phyloP scores from a whole-genome alignment of 1,284 basidiomycete genomes.

The Ustilago cynodontis region DNA sequence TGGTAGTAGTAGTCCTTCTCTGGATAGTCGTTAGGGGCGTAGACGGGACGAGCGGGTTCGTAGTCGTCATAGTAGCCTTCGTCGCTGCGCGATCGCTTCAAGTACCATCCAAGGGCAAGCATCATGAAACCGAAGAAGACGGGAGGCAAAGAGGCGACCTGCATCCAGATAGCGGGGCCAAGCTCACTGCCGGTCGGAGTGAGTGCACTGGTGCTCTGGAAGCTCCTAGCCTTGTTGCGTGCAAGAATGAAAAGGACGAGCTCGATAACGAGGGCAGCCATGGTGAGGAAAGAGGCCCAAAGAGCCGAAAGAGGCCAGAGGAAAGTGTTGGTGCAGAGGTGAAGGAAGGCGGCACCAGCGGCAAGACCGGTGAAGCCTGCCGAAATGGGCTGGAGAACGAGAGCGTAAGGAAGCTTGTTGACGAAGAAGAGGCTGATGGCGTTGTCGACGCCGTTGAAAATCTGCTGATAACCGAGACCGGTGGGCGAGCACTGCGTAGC shows the following conservation, averaged over 20 bases:
- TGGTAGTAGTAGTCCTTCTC: slow-evolving; percentile 43
- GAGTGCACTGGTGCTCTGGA: slow-evolving; percentile 21
- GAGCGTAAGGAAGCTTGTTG: slow-evolving; percentile 55
- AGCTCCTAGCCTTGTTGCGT: slow-evolving; percentile 35
- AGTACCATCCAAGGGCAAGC: slow-evolving; percentile 46
- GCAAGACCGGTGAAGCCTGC: slow-evolving; percentile 61
- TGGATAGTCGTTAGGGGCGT: slow-evolving; percentile 22
- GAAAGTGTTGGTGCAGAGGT: slow-evolving; percentile 58
- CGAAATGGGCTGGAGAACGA: slow-evolving; percentile 61
- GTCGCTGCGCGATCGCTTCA: slow-evolving; percentile 45
- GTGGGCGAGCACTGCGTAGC: slow-evolving; percentile 31
- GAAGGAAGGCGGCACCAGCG: slow-evolving; percentile 57
- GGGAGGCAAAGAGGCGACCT: slow-evolving; percentile 60
- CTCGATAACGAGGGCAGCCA: slow-evolving; percentile 55
- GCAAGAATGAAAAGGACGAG: slow-evolving; percentile 58
- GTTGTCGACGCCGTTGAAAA: slow-evolving; percentile 25
- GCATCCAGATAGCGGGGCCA: slow-evolving; percentile 62
- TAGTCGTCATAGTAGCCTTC: slow-evolving; percentile 54
- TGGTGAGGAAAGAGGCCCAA: slow-evolving; percentile 57
- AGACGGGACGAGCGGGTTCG: slow-evolving; percentile 46
- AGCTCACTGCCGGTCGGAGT: slow-evolving; percentile 25
- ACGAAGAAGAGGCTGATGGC: slow-evolving; percentile 40
- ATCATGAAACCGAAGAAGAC: slow-evolving; percentile 58
- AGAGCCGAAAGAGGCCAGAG: slow-evolving; percentile 57
- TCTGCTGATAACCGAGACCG: slow-evolving; percentile 53